These are phyloP conservation scores for Aspergillus pseudotamarii DNA, from an alignment of 2,329 filamentous ascomycete species.

Conservation along the genomic window DNA sequence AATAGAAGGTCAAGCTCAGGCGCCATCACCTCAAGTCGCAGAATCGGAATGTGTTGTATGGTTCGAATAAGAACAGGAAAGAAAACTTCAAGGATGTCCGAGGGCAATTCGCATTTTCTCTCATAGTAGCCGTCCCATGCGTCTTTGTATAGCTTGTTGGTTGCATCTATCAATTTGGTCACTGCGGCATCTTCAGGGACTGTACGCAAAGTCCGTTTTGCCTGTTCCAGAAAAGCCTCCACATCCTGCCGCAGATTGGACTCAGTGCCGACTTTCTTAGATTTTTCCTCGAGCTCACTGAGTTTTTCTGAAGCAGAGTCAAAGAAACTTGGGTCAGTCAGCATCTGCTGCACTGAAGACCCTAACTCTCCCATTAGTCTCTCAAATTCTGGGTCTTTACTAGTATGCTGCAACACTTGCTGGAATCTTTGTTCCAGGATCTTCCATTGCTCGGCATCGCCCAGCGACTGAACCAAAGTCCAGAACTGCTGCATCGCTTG, in stretches of 20 bases:
- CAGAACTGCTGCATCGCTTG: conserved; percentile 78
- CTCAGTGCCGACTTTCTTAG: conserved; percentile 61
- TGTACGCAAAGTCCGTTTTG: conserved; percentile 68
- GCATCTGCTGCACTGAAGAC: conserved; percentile 73
- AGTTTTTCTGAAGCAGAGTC: conserved; percentile 71
- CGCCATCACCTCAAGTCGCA: conserved; percentile 81
- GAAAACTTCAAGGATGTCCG: conserved; percentile 78
- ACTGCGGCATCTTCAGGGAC: conserved; percentile 74
- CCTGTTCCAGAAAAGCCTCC: conserved; percentile 69
- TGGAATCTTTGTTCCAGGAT: conserved; percentile 69
- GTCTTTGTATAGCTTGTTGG: conserved; percentile 68
- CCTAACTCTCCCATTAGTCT: conserved; percentile 72
- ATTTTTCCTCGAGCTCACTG: conserved; percentile 60
- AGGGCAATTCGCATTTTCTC: conserved; percentile 70
- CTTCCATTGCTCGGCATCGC: conserved; percentile 74
- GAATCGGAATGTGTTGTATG: conserved; percentile 86
- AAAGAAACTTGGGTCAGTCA: conserved; percentile 85
- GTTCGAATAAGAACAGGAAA: conserved; percentile 74
- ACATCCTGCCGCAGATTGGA: conserved; percentile 73
- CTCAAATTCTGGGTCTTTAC: conserved; percentile 82
- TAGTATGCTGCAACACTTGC: conserved; percentile 70
- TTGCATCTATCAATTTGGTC: conserved; percentile 67
- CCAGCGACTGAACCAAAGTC: conserved; percentile 78
- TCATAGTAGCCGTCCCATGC: conserved; percentile 67
- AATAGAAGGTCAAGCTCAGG: conserved; percentile 83